These are phyloP conservation scores for Candida loeiensis DNA, from an alignment of 805 yeast species.

Conservation along the genomic window DNA sequence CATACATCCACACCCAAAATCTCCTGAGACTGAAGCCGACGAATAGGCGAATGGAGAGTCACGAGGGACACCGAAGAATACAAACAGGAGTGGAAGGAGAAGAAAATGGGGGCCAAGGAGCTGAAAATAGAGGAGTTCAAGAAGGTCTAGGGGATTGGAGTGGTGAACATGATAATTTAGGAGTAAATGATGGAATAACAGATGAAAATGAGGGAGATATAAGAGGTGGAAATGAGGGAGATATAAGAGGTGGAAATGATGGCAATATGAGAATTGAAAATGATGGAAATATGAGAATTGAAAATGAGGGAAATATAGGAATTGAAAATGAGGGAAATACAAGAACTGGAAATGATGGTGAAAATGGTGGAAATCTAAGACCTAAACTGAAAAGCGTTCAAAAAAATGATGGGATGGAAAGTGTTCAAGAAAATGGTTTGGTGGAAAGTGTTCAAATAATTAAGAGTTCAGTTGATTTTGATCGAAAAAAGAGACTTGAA, in stretches of 20 bases:
- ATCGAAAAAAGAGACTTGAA: too few relatives aligned
- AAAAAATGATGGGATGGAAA: background rate
- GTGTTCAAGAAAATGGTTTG: background rate
- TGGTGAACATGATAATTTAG: background rate
- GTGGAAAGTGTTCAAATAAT: too few relatives aligned
- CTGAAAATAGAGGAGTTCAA: background rate
- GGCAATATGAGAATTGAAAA: too few relatives aligned
- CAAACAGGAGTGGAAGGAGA: background rate
- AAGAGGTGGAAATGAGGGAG: background rate
- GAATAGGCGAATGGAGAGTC: too few relatives aligned
- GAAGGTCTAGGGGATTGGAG: background rate
- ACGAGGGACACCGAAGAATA: background rate
- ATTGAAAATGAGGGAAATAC: too few relatives aligned
- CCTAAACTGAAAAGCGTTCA: too few relatives aligned
- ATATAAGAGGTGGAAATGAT: background rate
- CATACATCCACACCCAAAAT: slow-evolving; percentile 18
- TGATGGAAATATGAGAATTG: too few relatives aligned
- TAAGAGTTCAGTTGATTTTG: too few relatives aligned
- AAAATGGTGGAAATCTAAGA: too few relatives aligned
- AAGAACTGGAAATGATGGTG: too few relatives aligned
- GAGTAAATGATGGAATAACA: background rate
- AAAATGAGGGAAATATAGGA: too few relatives aligned
- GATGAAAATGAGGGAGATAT: background rate
- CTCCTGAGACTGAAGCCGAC: slow-evolving; percentile 12
- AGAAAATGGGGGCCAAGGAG: background rate